These are phyloP conservation scores for Mimosa pudica DNA, from an alignment of 306 rosid genomes.

Conservation along the genomic window DNA sequence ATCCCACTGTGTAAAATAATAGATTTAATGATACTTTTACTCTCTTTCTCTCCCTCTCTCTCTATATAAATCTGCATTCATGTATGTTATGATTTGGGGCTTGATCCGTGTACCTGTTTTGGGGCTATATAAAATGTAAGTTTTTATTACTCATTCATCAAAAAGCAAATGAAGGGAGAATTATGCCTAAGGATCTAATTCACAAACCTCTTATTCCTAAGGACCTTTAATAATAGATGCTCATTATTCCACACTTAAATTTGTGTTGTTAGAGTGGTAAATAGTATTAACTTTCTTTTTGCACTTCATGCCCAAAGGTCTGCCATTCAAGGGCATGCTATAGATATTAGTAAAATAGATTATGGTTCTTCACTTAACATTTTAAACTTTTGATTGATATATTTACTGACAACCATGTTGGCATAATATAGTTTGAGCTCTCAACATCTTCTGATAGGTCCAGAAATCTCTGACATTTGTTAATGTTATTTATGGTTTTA, in stretches of 20 bases:
- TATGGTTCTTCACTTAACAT: not conserved
- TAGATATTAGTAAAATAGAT: not conserved
- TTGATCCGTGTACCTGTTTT: not conserved
- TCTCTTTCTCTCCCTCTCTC: not conserved
- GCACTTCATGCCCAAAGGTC: not conserved
- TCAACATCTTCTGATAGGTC: not conserved
- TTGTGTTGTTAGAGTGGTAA: not conserved
- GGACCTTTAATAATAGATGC: not conserved
- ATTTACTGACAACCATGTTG: not conserved
- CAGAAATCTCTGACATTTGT: not conserved
- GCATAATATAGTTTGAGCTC: not conserved
- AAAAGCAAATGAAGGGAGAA: no score
- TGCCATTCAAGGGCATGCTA: not conserved
- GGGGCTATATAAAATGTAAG: not conserved
- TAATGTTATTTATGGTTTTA: slow-evolving; percentile 6
- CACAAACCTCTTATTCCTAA: not conserved
- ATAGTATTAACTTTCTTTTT: not conserved
- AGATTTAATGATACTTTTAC: not conserved
- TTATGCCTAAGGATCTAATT: no score
- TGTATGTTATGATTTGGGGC: not conserved
- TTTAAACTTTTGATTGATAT: not conserved
- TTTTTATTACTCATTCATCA: not conserved
- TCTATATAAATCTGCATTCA: not conserved
- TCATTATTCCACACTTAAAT: not conserved
- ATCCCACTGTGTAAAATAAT: not conserved